phyloP scores from a whole-genome alignment of 2,329 filamentous ascomycete species.

The Amesomyces nigricolor region DNA sequence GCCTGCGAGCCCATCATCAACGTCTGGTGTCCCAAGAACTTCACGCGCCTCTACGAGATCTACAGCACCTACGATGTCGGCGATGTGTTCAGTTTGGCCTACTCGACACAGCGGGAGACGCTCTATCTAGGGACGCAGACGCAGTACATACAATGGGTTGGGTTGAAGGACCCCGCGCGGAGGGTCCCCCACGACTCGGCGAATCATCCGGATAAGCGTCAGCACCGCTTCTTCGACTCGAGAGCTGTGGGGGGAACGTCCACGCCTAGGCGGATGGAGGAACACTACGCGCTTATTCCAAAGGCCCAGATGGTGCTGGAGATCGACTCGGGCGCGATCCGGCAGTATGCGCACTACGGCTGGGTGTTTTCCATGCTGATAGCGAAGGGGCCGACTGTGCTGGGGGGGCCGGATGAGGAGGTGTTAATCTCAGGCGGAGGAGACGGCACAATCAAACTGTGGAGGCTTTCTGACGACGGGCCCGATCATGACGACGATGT shows the following conservation, averaged over 20 bases:
- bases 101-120: conserved; percentile 71
- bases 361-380: conserved; percentile 97
- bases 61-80: conserved; percentile 93
- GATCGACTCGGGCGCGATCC: conserved; percentile 73
- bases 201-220: conserved; percentile 68
- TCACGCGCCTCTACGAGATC: conserved; percentile 77
- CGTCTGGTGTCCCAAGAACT: conserved; percentile 76
- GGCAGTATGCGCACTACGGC: conserved; percentile 87
- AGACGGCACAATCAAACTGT: conserved; percentile 92
- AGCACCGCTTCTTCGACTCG: conserved; percentile 91
- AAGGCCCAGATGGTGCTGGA: conserved; percentile 59
- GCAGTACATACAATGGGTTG: conserved; percentile 90
- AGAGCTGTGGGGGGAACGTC: conserved; percentile 74
- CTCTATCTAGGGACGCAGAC: conserved; percentile 93
- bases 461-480: conserved; percentile 54
- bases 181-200: conserved; percentile 57
- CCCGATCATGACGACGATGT: conserved; percentile 41
- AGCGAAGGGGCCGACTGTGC: conserved; percentile 60
- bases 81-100: conserved; percentile 92
- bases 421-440: conserved; percentile 86
- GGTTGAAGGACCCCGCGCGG: conserved; percentile 58
- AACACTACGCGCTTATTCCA: conserved; percentile 51
- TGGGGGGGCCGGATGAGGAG: conserved; percentile 68
- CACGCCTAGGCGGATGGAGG: conserved; percentile 65
- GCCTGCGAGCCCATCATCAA: conserved; percentile 92